These are phyloP conservation scores for Thermoascus crustaceus DNA, from an alignment of 2,329 filamentous ascomycete species.

Conservation along the genomic window DNA sequence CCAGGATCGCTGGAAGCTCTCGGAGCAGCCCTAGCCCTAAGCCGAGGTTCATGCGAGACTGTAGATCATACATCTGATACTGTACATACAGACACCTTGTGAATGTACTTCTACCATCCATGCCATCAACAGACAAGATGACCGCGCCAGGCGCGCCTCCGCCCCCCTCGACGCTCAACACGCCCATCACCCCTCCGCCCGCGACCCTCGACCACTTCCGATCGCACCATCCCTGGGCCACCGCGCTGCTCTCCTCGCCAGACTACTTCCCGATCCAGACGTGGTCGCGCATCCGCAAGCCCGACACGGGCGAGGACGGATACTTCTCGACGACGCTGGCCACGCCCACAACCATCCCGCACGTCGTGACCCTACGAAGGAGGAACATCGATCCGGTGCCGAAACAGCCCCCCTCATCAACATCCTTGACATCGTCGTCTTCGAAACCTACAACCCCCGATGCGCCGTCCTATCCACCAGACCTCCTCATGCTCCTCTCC, in stretches of 20 bases:
- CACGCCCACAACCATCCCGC: constrained; percentile 33
- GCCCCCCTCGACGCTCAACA: neutral
- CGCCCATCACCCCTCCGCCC: neutral
- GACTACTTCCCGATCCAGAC: constrained; percentile 33
- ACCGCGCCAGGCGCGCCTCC: neutral
- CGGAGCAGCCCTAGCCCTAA: too few species aligned
- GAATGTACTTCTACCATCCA: constrained; percentile 1
- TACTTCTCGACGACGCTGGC: constrained; percentile 34
- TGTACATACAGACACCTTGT: too few species aligned
- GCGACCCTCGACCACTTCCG: constrained; percentile 14
- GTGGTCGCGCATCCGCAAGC: constrained; percentile 32
- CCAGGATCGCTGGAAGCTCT: too few species aligned
- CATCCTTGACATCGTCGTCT: constrained; percentile 19
- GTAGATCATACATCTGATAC: too few species aligned
- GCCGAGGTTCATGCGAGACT: too few species aligned
- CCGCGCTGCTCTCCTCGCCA: constrained; percentile 22
- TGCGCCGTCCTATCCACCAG: constrained; percentile 21
- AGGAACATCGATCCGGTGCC: constrained; percentile 17
- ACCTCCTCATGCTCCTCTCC: constrained; percentile 30
- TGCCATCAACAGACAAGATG: neutral
- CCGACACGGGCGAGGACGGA: constrained; percentile 34
- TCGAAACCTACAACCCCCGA: constrained; percentile 13
- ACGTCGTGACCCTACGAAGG: constrained; percentile 31
- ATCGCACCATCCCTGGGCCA: constrained; percentile 20
- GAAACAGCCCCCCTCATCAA: constrained; percentile 14